Percentiles rank a stretch among this genome's conserved stretches.
These are phyloP conservation scores for Trichoderma polysporum DNA, from an alignment of 2,329 filamentous ascomycete species.

Conservation along the genomic window DNA sequence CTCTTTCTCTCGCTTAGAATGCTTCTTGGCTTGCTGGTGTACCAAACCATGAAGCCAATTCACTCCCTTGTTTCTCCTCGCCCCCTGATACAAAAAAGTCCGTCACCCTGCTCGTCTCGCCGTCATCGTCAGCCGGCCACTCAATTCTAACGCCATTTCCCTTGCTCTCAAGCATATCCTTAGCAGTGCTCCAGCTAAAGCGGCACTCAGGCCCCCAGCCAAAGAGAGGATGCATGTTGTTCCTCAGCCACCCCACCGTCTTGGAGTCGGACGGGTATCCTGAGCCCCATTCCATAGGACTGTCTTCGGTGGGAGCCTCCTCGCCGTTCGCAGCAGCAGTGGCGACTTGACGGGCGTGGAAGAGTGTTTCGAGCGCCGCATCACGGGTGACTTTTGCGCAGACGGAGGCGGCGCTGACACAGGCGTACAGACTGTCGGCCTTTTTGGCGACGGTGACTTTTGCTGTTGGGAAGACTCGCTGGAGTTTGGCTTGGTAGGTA, in stretches of 20 bases:
- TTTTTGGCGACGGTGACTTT: slow-evolving; percentile 82
- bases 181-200: slow-evolving; percentile 94
- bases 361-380: slow-evolving; percentile 79
- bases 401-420: slow-evolving; percentile 89
- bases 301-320: slow-evolving; percentile 36
- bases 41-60: slow-evolving; percentile 82
- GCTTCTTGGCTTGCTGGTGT: slow-evolving; percentile 66
- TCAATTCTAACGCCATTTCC: slow-evolving; percentile 69
- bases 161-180: slow-evolving; percentile 86
- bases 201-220: slow-evolving; percentile 92
- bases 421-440: slow-evolving; percentile 88
- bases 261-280: slow-evolving; percentile 88
- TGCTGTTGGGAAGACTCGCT: slow-evolving; percentile 76
- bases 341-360: slow-evolving; percentile 44
- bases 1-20: slow-evolving; percentile 52
- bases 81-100: slow-evolving; percentile 64
- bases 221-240: slow-evolving; percentile 88
- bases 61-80: slow-evolving; percentile 52
- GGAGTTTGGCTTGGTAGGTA: slow-evolving; percentile 80
- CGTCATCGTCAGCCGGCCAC: slow-evolving; percentile 76
- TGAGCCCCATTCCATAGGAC: slow-evolving; percentile 72
- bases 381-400: slow-evolving; percentile 96
- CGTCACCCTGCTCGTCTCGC: slow-evolving; percentile 67
- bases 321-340: slow-evolving; percentile 33
- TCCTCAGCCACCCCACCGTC: slow-evolving; percentile 77